Percentiles rank a stretch among this genome's conserved stretches.
These are phyloP conservation scores for Penicillium samsonianum DNA, from an alignment of 495 filamentous ascomycete genomes.

Conservation along the genomic window DNA sequence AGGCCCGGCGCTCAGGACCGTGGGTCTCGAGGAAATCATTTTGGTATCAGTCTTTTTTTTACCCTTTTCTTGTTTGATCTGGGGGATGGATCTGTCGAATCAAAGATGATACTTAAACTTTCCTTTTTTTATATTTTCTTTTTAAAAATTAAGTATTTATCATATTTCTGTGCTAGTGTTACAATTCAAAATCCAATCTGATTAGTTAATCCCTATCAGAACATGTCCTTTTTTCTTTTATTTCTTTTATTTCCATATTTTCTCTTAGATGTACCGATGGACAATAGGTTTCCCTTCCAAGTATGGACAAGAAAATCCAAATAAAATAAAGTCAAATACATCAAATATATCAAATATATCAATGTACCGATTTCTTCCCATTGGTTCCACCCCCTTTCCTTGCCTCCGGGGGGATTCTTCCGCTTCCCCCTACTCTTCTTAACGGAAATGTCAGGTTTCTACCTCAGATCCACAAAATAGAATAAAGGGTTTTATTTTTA, in stretches of 20 bases:
- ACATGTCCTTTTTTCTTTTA: too few species aligned
- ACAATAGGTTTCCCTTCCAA: too few species aligned
- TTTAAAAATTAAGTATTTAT: neutral
- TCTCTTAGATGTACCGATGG: too few species aligned
- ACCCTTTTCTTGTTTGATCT: conserved; percentile 19
- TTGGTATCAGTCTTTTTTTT: conserved; percentile 11
- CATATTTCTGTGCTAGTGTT: neutral
- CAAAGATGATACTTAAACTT: neutral
- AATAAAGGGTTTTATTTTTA: conserved; percentile 18
- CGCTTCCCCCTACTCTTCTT: conserved; percentile 17
- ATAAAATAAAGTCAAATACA: neutral
- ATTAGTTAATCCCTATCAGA: too few species aligned
- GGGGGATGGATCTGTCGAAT: conserved; percentile 24
- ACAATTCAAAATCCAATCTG: neutral
- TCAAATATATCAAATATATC: neutral
- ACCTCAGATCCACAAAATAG: conserved; percentile 8
- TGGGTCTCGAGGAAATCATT: conserved; percentile 28
- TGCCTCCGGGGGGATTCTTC: conserved; percentile 28
- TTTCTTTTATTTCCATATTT: too few species aligned
- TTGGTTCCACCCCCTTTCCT: conserved; percentile 39
- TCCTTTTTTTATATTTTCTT: neutral
- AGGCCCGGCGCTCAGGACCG: conserved; percentile 38
- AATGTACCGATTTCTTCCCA: conserved; percentile 16
- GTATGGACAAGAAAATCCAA: neutral
- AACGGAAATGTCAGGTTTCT: conserved; percentile 22